Evolutionary conservation across 2,329 filamentous ascomycete species (phyloP).

Genomic region (Fusarium newnesense): DNA sequence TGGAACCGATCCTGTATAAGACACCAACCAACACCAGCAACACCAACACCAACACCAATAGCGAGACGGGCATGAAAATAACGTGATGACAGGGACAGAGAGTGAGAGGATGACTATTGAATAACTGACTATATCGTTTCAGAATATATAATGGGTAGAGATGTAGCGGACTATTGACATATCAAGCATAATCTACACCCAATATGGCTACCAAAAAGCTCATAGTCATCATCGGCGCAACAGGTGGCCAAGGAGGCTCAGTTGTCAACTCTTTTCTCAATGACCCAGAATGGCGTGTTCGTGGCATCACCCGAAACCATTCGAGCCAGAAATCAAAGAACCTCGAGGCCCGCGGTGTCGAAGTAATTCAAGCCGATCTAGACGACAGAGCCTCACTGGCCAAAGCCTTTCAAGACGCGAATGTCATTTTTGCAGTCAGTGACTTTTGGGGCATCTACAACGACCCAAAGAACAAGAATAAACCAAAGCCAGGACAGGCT

Average conservation of each 20-base stretch:
- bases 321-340: constrained; percentile 2
- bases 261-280: constrained; percentile 6
- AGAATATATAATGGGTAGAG: not conserved
- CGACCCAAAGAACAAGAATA: not conserved
- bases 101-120: not conserved
- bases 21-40: not conserved
- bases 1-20: not conserved
- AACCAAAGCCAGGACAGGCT: not conserved
- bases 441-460: constrained; percentile 11
- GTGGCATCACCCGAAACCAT: constrained; percentile 6
- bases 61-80: not conserved
- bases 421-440: constrained; percentile 1
- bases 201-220: not conserved
- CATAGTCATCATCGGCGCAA: constrained; percentile 7
- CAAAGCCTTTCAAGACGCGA: not conserved
- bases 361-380: constrained; percentile 9
- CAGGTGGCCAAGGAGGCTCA: constrained; percentile 7
- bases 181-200: not conserved
- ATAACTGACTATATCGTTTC: fast-evolving
- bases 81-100: not conserved
- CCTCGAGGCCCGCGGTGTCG: not conserved
- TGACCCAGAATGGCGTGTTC: not conserved
- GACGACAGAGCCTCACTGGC: not conserved
- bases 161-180: not conserved
- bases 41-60: not conserved